phyloP scores from a whole-genome alignment of 495 filamentous ascomycete genomes.

The Penicillium fimorum region DNA sequence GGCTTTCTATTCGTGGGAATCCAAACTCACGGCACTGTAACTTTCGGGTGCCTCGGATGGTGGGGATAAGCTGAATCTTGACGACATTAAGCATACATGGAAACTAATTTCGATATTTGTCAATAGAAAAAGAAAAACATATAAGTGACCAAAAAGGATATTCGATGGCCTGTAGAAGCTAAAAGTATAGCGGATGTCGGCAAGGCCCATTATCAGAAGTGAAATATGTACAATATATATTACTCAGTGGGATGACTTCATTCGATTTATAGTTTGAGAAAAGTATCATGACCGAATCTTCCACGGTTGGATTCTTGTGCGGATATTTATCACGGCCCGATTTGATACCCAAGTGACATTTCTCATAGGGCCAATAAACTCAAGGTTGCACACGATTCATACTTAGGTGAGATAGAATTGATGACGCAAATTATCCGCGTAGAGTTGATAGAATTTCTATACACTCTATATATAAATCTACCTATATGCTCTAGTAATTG shows the following conservation, averaged over 20 bases:
- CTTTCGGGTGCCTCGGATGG: conserved; percentile 18
- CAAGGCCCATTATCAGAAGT: neutral
- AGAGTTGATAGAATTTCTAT: neutral
- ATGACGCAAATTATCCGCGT: conserved; percentile 24
- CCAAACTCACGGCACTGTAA: conserved; percentile 6
- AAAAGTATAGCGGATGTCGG: neutral
- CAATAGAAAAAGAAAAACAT: neutral
- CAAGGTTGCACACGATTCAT: conserved; percentile 1
- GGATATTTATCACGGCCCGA: neutral
- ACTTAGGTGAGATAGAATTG: conserved; percentile 1
- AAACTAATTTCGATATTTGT: neutral
- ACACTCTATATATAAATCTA: neutral
- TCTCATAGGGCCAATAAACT: neutral
- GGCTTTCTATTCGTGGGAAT: neutral
- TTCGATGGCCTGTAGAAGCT: neutral
- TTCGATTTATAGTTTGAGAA: neutral
- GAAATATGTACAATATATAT: neutral
- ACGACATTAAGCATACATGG: conserved; percentile 6
- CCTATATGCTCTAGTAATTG: neutral
- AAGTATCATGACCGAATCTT: neutral
- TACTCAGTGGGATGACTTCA: neutral
- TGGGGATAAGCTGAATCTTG: neutral
- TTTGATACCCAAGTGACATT: neutral
- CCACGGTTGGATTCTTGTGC: neutral
- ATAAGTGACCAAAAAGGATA: neutral